These are phyloP conservation scores for Atalantia buxifolia DNA, from an alignment of 345 rosid genomes.

Conservation along the genomic window DNA sequence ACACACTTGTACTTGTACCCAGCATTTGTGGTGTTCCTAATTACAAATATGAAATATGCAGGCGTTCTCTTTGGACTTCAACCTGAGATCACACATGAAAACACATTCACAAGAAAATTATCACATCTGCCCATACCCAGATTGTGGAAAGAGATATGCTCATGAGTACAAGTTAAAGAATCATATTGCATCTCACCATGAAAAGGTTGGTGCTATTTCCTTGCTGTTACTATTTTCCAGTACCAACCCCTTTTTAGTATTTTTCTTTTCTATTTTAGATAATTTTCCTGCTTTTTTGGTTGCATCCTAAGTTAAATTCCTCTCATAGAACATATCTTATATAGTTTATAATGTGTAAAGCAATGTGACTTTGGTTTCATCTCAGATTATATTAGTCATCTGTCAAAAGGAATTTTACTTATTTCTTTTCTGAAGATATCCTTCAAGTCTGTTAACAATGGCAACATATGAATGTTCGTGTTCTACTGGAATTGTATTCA, in stretches of 20 bases:
- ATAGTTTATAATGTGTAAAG: neutral
- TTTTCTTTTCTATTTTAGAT: neutral
- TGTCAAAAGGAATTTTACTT: neutral
- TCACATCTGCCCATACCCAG: constrained; percentile 84
- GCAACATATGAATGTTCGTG: neutral
- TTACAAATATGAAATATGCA: constrained; percentile 30
- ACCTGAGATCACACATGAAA: constrained; percentile 96
- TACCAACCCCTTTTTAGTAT: neutral
- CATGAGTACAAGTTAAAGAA: constrained; percentile 96
- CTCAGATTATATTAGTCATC: neutral
- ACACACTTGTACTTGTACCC: neutral
- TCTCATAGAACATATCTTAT: neutral
- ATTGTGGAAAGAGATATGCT: constrained; percentile 98
- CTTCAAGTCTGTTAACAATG: neutral
- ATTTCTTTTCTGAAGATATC: neutral
- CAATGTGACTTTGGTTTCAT: neutral
- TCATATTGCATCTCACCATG: constrained; percentile 80
- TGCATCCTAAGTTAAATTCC: neutral
- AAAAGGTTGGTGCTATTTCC: constrained; percentile 48
- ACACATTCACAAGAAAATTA: constrained; percentile 98
- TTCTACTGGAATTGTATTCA: neutral
- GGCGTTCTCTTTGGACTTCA: constrained; percentile 99
- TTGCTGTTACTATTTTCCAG: neutral
- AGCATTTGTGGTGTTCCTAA: neutral
- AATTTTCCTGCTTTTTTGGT: too few relatives aligned